Evolutionary conservation across 371 early-diverging fungal species (phyloP), one percentile per base, ranked within the genome.

Genomic region (Lichtheimia ramosa): DNA sequence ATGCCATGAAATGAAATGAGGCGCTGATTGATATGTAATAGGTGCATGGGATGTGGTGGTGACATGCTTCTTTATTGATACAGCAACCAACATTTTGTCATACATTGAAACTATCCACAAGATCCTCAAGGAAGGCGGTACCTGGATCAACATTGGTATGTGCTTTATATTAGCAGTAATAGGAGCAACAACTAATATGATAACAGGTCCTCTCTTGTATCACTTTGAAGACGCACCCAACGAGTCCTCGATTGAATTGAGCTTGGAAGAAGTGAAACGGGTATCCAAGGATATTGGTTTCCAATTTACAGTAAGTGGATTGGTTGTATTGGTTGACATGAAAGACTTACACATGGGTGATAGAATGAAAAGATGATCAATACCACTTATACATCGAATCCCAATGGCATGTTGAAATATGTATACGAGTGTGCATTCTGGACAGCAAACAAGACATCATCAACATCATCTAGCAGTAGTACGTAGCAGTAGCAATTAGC

Each of bases 51-150:
- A 96, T 70, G 89, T 85, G 1, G 78, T 96, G 2, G 93, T 94
- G 0, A 96, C 96, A 0, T 96, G 96, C 70, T 98, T 93, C 81
- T 98, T 97, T 69, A 89, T 98, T 51, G 98, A 98, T 66, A 97
- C 98, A 0, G 96, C 96, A 18, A 90, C 92, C 63, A 95, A 97
- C 65, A 86, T 94, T 28, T 64, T 94, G 18, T 86, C 90, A 23
- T 97, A 97, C 63, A 69, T 98, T 39, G 91, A 92, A 58, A 83
- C 87, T 0, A 92, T 98, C 59, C 82, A 88, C 63, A 68, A 83
- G 15, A 72, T 85, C 13, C 69, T 98, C 56, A 90, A 89, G 68
- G 81, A 83, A 15, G 91, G 91, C 16, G 97, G 96, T 1, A 71
- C 87, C n/a, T 98, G 98, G 98, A 95, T 98, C 62, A 97, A 98